Percentiles rank a stretch among this genome's conserved stretches.
phyloP scores from a whole-genome alignment of 2,329 filamentous ascomycete genomes.

The Cladosporium colombiae region DNA sequence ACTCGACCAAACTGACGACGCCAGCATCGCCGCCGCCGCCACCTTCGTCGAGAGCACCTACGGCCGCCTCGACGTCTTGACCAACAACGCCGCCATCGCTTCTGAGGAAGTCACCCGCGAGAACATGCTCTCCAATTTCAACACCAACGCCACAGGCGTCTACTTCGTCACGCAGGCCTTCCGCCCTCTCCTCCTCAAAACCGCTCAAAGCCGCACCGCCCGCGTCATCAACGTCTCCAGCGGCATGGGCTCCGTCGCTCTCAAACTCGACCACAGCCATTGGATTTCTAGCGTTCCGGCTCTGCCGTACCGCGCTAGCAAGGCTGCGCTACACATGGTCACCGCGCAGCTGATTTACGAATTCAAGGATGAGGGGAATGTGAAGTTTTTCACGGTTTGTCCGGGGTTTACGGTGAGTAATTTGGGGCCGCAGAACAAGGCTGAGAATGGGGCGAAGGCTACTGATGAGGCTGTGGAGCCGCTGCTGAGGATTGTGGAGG shows the following conservation, averaged over 20 bases:
- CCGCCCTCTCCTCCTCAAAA: conserved; percentile 45
- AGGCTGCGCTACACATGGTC: conserved; percentile 48
- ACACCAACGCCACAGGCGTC: conserved; percentile 52
- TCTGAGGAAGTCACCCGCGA: conserved; percentile 32
- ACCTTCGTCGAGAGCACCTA: conserved; percentile 43
- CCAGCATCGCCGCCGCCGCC: conserved; percentile 50
- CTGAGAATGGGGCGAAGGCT: conserved; percentile 13
- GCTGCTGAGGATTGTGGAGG: conserved; percentile 12
- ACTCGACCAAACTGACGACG: conserved; percentile 55
- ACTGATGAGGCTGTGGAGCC: conserved; percentile 7
- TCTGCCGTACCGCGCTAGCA: conserved; percentile 40
- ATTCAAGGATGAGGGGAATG: conserved; percentile 38
- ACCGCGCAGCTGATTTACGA: conserved; percentile 48
- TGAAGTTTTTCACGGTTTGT: conserved; percentile 48
- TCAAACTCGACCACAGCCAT: conserved; percentile 31
- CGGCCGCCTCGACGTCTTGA: conserved; percentile 42
- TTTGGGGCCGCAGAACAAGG: conserved; percentile 29
- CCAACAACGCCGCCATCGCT: conserved; percentile 47
- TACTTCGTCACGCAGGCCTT: conserved; percentile 45
- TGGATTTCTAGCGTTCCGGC: conserved; percentile 33
- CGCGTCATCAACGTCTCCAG: conserved; percentile 41
- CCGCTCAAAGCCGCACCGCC: conserved; percentile 32
- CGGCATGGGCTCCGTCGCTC: conserved; percentile 38
- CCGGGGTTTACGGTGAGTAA: conserved; percentile 48
- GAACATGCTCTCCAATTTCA: conserved; percentile 36